These are phyloP conservation scores for Pseudogymnoascus sp. DNA, from an alignment of 2,329 filamentous ascomycete species.

Conservation along the genomic window DNA sequence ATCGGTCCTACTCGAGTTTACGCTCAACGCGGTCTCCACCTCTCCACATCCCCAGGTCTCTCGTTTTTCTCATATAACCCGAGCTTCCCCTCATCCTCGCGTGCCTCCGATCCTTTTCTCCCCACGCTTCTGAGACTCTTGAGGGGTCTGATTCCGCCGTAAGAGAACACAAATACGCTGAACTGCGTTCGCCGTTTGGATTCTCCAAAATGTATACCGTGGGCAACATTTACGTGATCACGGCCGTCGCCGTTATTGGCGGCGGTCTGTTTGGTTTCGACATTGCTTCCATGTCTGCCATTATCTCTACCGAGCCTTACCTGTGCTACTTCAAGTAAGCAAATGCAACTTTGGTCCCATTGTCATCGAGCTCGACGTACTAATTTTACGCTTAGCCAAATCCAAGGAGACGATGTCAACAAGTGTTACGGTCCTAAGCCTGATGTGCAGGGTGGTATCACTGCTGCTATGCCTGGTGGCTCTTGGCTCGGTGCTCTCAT, in stretches of 20 bases:
- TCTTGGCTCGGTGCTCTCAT: slow-evolving; percentile 58
- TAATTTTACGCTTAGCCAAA: slow-evolving; percentile 41
- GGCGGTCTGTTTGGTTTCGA: slow-evolving; percentile 37
- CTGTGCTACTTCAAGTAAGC: slow-evolving; percentile 43
- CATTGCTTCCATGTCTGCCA: slow-evolving; percentile 51
- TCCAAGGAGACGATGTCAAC: slow-evolving; percentile 19
- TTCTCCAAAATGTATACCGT: slow-evolving; percentile 18
- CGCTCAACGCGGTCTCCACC: neutral
- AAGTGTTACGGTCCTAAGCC: slow-evolving; percentile 45
- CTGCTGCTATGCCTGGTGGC: slow-evolving; percentile 62
- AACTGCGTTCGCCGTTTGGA: slow-evolving; percentile 5
- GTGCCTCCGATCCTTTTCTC: neutral
- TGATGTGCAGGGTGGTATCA: slow-evolving; percentile 54
- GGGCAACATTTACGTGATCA: slow-evolving; percentile 27
- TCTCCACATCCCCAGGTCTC: neutral
- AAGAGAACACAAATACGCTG: neutral
- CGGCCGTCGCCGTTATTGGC: slow-evolving; percentile 28
- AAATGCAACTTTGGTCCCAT: slow-evolving; percentile 36
- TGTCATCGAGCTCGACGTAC: slow-evolving; percentile 39
- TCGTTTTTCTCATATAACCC: neutral
- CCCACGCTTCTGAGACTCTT: neutral
- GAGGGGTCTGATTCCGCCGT: neutral
- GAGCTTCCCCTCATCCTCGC: neutral
- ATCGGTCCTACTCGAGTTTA: slow-evolving; percentile 7
- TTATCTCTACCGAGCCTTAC: slow-evolving; percentile 45